Base-by-base conservation (phyloP, 2,329 filamentous ascomycete species). In the Lachnellula hyalina region DNA sequence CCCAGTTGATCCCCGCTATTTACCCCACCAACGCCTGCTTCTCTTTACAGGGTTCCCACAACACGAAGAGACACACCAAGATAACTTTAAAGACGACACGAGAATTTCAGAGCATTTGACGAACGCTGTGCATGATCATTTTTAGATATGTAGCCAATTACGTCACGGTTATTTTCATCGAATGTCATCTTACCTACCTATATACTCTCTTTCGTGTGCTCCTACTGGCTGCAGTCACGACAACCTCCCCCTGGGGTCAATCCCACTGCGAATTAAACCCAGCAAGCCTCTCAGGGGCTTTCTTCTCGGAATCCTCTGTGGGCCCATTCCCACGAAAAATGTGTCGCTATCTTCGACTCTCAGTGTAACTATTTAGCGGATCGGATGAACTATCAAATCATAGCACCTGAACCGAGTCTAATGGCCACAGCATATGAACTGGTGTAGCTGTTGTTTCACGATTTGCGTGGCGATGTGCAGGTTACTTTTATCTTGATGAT, bases 401-500 rank as follows among this genome's bases (percentile, higher is more conserved):
- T 35, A 35, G 50, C 49, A 55, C 32, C 52, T 32, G 28, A 32
- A 32, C 28, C 9, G 9, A 11, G 28, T 11, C 28, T 11, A 11
- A 32, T 9, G 28, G 52, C 12, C 17, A 40, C 14, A 40, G 8
- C 3, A 15, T 15, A n/a, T 40, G 2, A 46, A 9, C 25, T 36
- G 21, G 50, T 51, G 55, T 52, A 53, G 34, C 52, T 44, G 47
- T 28, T 57, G 57, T 57, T 57, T 57, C 55, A 51, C 53, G 54
- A 42, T 41, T 28, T 34, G 28, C 40, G 51, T 53, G 51, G 53
- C 53, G 35, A 15, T 53, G 44, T 47, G 19, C 12, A 42, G 45
- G 34, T 54, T 49, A 41, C 35, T 38, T 46, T 46, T 44, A 46
- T 49, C 49, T 32, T 42, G 17, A 51, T 25, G 49, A 28, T 21